phyloP scores from a whole-genome alignment of 2,329 filamentous ascomycete species.

The Neofusicoccum parvum region DNA sequence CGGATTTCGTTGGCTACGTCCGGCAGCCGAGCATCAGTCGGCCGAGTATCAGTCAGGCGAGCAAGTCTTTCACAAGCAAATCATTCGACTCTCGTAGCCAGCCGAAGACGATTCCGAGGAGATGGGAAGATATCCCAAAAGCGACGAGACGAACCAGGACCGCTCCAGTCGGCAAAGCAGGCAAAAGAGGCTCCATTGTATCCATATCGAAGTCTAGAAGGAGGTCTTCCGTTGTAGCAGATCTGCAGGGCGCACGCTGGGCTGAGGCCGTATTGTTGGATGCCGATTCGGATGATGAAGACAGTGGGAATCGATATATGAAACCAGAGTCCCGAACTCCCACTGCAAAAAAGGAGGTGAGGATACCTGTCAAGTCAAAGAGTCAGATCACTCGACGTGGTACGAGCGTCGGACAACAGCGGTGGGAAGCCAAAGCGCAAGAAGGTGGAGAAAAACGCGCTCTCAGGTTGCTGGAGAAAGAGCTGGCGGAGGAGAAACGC shows the following conservation, averaged over 20 bases:
- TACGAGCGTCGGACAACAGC: too few relatives aligned
- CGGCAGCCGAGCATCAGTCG: neutral
- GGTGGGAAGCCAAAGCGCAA: neutral
- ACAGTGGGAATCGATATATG: neutral
- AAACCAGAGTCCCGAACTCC: neutral
- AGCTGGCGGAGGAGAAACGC: neutral
- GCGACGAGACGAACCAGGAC: neutral
- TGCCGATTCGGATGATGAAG: neutral
- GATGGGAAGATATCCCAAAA: neutral
- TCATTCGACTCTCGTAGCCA: neutral
- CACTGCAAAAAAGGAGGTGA: neutral
- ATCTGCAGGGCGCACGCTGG: neutral
- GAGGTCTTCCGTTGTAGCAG: neutral
- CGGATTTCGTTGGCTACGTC: neutral
- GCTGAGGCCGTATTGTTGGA: neutral
- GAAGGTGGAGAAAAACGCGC: neutral
- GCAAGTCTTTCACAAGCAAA: too few relatives aligned
- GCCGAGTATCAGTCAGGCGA: too few relatives aligned
- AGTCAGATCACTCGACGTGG: too few relatives aligned
- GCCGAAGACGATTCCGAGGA: neutral
- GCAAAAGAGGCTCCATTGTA: neutral
- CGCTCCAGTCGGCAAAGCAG: neutral
- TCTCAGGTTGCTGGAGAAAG: neutral
- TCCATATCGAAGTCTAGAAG: neutral
- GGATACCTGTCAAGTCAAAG: too few relatives aligned